Evolutionary conservation across 441 rosid genomes (phyloP).

Genomic region (Aquilaria agallochum): DNA sequence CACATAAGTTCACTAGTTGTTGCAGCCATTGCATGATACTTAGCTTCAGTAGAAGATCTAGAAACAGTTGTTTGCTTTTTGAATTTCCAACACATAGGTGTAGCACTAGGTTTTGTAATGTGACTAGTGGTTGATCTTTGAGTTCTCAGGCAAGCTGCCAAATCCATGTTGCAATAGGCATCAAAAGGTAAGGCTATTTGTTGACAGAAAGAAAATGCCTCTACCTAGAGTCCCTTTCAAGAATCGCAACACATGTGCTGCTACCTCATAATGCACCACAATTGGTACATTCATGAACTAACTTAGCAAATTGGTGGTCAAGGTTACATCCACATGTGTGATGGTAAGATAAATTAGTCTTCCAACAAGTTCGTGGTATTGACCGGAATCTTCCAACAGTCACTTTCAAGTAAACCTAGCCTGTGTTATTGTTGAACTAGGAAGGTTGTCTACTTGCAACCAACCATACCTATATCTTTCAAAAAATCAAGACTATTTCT

Average conservation of each 20-base stretch:
- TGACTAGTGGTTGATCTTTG: background rate
- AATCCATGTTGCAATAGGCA: background rate
- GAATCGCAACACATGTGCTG: background rate
- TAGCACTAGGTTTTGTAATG: background rate
- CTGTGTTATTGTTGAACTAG: constrained; percentile 1
- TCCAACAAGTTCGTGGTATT: background rate
- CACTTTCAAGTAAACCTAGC: background rate
- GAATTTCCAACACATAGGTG: constrained; percentile 1
- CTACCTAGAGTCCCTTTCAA: background rate
- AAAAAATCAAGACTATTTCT: background rate
- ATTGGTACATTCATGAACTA: background rate
- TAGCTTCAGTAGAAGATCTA: background rate
- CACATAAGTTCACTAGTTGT: background rate
- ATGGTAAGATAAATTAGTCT: background rate
- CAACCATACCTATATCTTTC: background rate
- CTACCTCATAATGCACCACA: background rate
- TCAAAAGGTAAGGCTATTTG: background rate
- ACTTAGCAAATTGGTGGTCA: background rate
- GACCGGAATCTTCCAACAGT: background rate
- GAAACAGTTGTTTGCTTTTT: constrained; percentile 2
- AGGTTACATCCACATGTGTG: background rate
- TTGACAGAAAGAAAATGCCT: background rate
- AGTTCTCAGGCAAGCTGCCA: background rate
- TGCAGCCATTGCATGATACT: background rate
- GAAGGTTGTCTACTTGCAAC: background rate